phyloP scores from a whole-genome alignment of 441 rosid genomes.

The Gossypium gossypioides region DNA sequence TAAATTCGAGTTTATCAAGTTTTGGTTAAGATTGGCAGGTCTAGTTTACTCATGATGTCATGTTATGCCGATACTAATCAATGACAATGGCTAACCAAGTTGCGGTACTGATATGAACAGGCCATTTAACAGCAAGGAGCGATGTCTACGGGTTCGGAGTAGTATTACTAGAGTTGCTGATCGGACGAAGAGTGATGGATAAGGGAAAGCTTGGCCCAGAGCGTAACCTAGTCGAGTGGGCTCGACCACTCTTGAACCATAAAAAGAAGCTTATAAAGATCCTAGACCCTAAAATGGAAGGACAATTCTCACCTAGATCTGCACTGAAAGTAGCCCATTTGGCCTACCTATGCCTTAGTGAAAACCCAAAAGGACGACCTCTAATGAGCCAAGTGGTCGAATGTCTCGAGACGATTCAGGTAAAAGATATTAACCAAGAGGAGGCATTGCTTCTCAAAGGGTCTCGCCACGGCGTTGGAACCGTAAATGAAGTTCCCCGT shows the following conservation, averaged over 20 bases:
- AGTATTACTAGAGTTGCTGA: conserved; percentile 89
- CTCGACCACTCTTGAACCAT: conserved; percentile 71
- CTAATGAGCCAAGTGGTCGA: conserved; percentile 80
- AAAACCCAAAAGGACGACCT: conserved; percentile 94
- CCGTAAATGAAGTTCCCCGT: conserved; percentile 49
- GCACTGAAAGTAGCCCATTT: conserved; percentile 70
- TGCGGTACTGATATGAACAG: conserved; percentile 27
- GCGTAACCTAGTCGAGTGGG: conserved; percentile 96
- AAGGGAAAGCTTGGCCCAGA: conserved; percentile 82
- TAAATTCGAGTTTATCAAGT: too few relatives aligned
- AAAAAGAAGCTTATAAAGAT: conserved; percentile 81
- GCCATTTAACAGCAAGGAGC: conserved; percentile 88
- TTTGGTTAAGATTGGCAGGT: too few relatives aligned
- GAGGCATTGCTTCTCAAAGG: conserved; percentile 35
- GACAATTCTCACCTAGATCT: conserved; percentile 52
- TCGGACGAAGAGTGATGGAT: conserved; percentile 89
- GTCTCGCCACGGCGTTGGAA: conserved; percentile 22
- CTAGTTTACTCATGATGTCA: neutral
- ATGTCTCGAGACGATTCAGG: conserved; percentile 54
- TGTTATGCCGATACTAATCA: neutral
- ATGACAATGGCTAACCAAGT: conserved; percentile 10
- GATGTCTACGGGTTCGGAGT: conserved; percentile 96
- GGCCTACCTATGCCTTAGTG: conserved; percentile 85
- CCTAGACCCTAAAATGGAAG: conserved; percentile 84
- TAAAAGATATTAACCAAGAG: conserved; percentile 28